These are phyloP conservation scores for Bisporella sp. DNA, from an alignment of 2,329 filamentous ascomycete genomes.

Conservation along the genomic window DNA sequence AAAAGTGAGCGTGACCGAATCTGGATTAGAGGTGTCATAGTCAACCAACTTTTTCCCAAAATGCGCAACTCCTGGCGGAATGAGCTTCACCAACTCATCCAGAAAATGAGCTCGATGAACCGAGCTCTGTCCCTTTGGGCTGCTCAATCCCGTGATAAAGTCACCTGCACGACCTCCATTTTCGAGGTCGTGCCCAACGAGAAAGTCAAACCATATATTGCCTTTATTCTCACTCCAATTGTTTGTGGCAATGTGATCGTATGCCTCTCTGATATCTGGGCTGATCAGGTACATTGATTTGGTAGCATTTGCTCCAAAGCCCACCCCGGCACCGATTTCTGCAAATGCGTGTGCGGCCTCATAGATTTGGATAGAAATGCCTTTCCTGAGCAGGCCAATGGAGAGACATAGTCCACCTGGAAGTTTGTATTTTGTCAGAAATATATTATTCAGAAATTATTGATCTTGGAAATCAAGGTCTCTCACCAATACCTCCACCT, in stretches of 20 bases:
- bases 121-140: constrained; percentile 17
- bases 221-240: constrained; percentile 20
- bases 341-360: constrained; percentile 24
- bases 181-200: constrained; percentile 17
- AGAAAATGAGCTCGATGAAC: constrained; percentile 27
- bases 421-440: constrained; percentile 8
- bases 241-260: constrained; percentile 16
- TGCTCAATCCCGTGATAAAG: constrained; percentile 11
- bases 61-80: constrained; percentile 30
- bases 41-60: constrained; percentile 30
- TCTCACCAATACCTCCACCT: too few species aligned
- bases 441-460: neutral
- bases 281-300: constrained; percentile 24
- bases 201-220: constrained; percentile 25
- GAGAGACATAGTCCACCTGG: constrained; percentile 20
- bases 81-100: constrained; percentile 26
- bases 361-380: constrained; percentile 23
- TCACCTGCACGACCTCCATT: constrained; percentile 15
- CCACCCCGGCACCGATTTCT: constrained; percentile 26
- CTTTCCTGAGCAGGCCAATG: constrained; percentile 24
- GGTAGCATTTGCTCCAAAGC: constrained; percentile 25
- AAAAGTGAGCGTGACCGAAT: constrained; percentile 31
- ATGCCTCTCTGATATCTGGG: constrained; percentile 19
- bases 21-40: constrained; percentile 20
- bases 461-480: too few species aligned